Conservation (phyloP, 805 yeast genomes). For the Maudiozyma serrabonitensis region DNA sequence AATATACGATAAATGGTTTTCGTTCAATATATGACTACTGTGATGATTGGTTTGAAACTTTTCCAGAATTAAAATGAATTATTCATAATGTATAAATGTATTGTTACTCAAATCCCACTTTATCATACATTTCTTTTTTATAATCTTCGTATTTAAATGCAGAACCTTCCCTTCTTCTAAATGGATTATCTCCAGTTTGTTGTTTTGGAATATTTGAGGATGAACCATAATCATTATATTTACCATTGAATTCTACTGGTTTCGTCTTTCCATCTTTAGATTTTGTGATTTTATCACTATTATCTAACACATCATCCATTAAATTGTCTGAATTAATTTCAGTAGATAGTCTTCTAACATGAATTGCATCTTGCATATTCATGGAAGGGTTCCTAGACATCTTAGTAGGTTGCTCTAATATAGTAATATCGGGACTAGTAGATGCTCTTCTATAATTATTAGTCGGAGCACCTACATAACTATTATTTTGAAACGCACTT, state of each 20-base stretch:
- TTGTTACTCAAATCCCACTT: slow-evolving; percentile 2
- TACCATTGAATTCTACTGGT: not conserved
- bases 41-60: too few relatives aligned
- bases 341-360: slow-evolving; percentile 4
- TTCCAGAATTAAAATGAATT: too few relatives aligned
- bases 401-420: not conserved
- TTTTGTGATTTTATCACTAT: not conserved
- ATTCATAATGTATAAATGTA: too few relatives aligned
- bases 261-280: not conserved
- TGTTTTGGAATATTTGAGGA: not conserved
- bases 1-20: too few relatives aligned
- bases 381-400: not conserved
- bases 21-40: too few relatives aligned
- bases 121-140: slow-evolving; percentile 13
- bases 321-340: slow-evolving; percentile 1
- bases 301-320: not conserved
- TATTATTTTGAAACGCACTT: slow-evolving; percentile 2
- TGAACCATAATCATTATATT: not conserved
- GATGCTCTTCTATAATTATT: slow-evolving; percentile 3
- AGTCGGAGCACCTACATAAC: slow-evolving; percentile 1
- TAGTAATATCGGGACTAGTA: not conserved
- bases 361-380: slow-evolving; percentile 2
- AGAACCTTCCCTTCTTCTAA: slow-evolving; percentile 12
- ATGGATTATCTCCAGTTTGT: not conserved
- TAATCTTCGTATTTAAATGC: slow-evolving; percentile 14